Evolutionary conservation across 345 rosid species (phyloP).

Genomic region (Gossypium ekmanianum): DNA sequence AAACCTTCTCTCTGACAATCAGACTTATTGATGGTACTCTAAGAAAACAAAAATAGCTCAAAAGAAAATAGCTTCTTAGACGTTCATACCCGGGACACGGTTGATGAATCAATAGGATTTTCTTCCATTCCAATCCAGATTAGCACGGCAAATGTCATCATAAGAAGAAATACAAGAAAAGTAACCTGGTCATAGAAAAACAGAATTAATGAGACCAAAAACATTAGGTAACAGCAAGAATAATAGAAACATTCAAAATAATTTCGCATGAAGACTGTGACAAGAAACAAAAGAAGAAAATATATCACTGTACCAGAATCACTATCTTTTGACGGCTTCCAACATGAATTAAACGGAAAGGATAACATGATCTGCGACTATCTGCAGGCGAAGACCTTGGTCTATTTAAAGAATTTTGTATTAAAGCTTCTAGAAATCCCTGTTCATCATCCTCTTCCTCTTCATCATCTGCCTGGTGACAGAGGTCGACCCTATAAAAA

Average conservation of each 20-base stretch:
- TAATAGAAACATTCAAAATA: not conserved
- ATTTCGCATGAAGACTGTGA: not conserved
- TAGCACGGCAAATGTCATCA: slow-evolving; percentile 47
- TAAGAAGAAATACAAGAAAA: slow-evolving; percentile 34
- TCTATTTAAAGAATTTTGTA: slow-evolving; percentile 35
- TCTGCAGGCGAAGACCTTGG: slow-evolving; percentile 34
- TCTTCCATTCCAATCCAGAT: slow-evolving; percentile 55
- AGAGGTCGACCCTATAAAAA: slow-evolving; percentile 58
- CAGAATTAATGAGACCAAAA: slow-evolving; percentile 1
- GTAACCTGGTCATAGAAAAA: slow-evolving; percentile 36
- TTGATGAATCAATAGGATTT: slow-evolving; percentile 36
- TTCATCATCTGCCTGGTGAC: slow-evolving; percentile 62
- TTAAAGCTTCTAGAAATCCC: slow-evolving; percentile 48
- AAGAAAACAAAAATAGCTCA: slow-evolving; percentile 2
- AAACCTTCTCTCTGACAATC: not conserved
- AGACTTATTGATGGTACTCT: not conserved
- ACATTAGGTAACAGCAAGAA: not conserved
- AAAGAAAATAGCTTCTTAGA: slow-evolving; percentile 12
- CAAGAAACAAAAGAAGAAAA: slow-evolving; percentile 8
- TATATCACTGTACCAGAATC: slow-evolving; percentile 41
- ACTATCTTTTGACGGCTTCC: slow-evolving; percentile 68
- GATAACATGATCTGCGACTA: slow-evolving; percentile 40
- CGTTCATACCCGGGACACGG: slow-evolving; percentile 46
- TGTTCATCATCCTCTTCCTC: slow-evolving; percentile 58
- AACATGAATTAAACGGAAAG: slow-evolving; percentile 43